Conservation (phyloP, 768 basidiomycete species). For the Phaeotremella fagi region DNA sequence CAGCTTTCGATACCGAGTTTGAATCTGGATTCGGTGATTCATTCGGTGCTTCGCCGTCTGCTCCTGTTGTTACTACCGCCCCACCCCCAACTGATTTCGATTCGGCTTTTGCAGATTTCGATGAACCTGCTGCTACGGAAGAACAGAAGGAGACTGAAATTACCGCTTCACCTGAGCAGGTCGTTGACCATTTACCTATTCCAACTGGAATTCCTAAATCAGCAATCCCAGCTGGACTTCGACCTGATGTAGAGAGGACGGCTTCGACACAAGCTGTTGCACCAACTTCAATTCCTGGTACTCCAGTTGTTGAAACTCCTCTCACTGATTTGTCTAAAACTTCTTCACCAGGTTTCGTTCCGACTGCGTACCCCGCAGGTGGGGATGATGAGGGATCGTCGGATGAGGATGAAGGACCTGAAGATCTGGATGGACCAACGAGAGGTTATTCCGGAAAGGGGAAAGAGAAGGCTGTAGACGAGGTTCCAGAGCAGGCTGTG, state of each 20-base stretch:
- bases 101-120: conserved; percentile 42
- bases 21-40: conserved; percentile 44
- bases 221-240: conserved; percentile 21
- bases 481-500: neutral
- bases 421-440: conserved; percentile 45
- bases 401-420: conserved; percentile 47
- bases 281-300: conserved; percentile 28
- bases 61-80: conserved; percentile 4
- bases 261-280: conserved; percentile 38
- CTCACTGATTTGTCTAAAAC: neutral
- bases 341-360: neutral
- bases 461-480: neutral
- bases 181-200: conserved; percentile 9
- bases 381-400: conserved; percentile 31
- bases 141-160: neutral
- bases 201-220: conserved; percentile 53
- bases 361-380: conserved; percentile 1
- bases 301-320: conserved; percentile 23
- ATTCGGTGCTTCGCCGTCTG: conserved; percentile 42
- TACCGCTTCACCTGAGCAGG: neutral
- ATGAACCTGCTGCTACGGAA: conserved; percentile 54
- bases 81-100: conserved; percentile 40
- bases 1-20: conserved; percentile 27
- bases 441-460: neutral
- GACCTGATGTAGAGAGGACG: conserved; percentile 38